phyloP scores from a whole-genome alignment of 2,329 filamentous ascomycete species.

The Colletotrichum theobromicola region DNA sequence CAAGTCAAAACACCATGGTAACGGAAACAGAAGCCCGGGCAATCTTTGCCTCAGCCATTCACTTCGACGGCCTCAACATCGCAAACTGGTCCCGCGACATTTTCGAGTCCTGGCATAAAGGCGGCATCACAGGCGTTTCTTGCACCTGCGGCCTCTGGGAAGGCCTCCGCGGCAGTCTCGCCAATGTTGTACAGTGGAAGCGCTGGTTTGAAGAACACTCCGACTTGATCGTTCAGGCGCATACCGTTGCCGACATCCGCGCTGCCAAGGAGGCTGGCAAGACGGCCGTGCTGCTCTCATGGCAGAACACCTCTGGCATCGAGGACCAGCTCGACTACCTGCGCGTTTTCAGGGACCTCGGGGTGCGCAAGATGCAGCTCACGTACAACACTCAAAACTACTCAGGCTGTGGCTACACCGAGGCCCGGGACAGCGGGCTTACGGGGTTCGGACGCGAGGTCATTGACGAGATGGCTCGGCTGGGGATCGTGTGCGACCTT shows the following conservation, averaged over 20 bases:
- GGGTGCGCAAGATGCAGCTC: conserved; percentile 46
- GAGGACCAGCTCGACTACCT: conserved; percentile 43
- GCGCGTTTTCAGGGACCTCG: conserved; percentile 42
- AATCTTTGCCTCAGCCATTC: conserved; percentile 39
- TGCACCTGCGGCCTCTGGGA: conserved; percentile 46
- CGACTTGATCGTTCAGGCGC: conserved; percentile 42
- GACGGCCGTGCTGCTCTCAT: conserved; percentile 42
- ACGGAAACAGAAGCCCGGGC: conserved; percentile 38
- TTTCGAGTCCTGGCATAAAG: conserved; percentile 41
- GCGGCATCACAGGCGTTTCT: conserved; percentile 44
- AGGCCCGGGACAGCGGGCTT: conserved; percentile 38
- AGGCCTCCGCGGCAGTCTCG: conserved; percentile 39
- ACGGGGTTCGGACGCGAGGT: conserved; percentile 39
- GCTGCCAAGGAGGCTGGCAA: conserved; percentile 38
- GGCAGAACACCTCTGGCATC: conserved; percentile 46
- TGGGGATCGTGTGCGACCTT: conserved; percentile 40
- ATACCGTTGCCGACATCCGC: conserved; percentile 39
- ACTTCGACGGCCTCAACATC: conserved; percentile 47
- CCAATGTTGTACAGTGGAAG: conserved; percentile 46
- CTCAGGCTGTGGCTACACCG: conserved; percentile 43
- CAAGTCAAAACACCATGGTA: conserved; percentile 27
- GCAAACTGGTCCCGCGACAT: conserved; percentile 43
- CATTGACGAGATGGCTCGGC: conserved; percentile 36
- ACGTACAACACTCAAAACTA: conserved; percentile 49
- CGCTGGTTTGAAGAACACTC: conserved; percentile 46